These are phyloP conservation scores for Teratosphaeria epicoccoides DNA, from an alignment of 2,329 filamentous ascomycete genomes.

Conservation along the genomic window DNA sequence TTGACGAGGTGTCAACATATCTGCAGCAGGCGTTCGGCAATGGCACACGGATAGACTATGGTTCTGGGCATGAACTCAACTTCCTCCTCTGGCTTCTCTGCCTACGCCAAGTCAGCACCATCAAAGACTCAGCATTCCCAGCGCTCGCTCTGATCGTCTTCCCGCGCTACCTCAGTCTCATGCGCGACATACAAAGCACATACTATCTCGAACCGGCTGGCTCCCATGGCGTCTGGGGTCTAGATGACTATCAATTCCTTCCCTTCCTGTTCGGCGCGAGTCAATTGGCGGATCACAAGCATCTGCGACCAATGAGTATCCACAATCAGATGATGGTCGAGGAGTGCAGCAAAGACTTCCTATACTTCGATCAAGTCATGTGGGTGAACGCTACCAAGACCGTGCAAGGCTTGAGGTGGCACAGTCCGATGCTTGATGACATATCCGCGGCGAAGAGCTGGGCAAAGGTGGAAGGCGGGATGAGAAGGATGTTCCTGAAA, in stretches of 20 bases:
- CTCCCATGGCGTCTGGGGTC: slow-evolving; percentile 42
- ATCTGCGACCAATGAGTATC: slow-evolving; percentile 48
- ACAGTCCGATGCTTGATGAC: slow-evolving; percentile 96
- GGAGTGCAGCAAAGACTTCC: slow-evolving; percentile 69
- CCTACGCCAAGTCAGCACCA: slow-evolving; percentile 64
- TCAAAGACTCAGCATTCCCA: slow-evolving; percentile 58
- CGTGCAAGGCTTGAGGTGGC: slow-evolving; percentile 88
- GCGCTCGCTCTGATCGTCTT: slow-evolving; percentile 70
- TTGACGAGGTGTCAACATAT: slow-evolving; percentile 68
- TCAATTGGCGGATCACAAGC: slow-evolving; percentile 55
- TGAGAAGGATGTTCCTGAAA: slow-evolving; percentile 92
- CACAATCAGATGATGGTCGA: slow-evolving; percentile 83
- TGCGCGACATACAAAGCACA: slow-evolving; percentile 77
- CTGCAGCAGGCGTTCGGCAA: slow-evolving; percentile 79
- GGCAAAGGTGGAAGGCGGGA: slow-evolving; percentile 85
- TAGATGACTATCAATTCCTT: slow-evolving; percentile 45
- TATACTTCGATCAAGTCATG: slow-evolving; percentile 84
- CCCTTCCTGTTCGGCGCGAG: slow-evolving; percentile 41
- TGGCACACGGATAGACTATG: slow-evolving; percentile 81
- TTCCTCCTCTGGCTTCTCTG: slow-evolving; percentile 96
- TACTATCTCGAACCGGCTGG: slow-evolving; percentile 84
- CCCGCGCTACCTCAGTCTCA: slow-evolving; percentile 68
- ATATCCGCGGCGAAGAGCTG: slow-evolving; percentile 84
- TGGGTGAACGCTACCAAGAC: slow-evolving; percentile 97
- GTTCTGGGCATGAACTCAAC: slow-evolving; percentile 93